Evolutionary conservation across 148 eudicot genomes (phyloP), one percentile per base, ranked within the genome.

Genomic region (Heliamphora exappendiculata): DNA sequence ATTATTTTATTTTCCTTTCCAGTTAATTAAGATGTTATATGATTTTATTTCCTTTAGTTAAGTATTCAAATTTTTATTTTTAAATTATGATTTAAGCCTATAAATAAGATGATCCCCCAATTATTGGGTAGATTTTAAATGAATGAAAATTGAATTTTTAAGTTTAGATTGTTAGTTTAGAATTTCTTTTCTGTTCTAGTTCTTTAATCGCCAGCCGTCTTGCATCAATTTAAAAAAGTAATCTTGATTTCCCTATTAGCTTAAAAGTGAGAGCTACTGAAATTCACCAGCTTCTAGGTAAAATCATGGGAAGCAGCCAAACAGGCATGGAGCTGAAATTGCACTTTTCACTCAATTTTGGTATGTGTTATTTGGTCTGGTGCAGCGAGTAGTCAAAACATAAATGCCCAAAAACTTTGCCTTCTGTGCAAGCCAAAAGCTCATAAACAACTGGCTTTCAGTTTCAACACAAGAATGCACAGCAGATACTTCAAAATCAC

Each of bases 401-500:
- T 17, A 2, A 58, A 28, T 74, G 51, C 66, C 16, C 67, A 57
- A 73, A n/a, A 58, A 58, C 53, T 31, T 14, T 59, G 37, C 3
- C 24, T 59, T 60, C 57, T 31, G 7, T 8, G 67, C 26, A 47
- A 20, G 73, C 22, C 58, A 60, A 29, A 57, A 60, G 50, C 16
- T 31, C 6, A 29, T 44, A 60, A 37, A 24, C 5, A 22, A 39
- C 34, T 6, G 19, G 13, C 44, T 71, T 36, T 33, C 34, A 58
- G 39, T 44, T 12, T 2, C 50, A 58, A 60, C 55, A 59, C 53
- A 59, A 47, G 5, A 58, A 74, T 42, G 77, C 41, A 74, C 57
- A 54, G 10, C 31, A 22, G 44, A 60, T 42, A 29, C 67, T 74
- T 74, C 49, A 59, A 47, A 39, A 75, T 0, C 5, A 44, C 29